Conservation (phyloP, 1,139 yeast genomes). For the Blastobotrys elegans region DNA sequence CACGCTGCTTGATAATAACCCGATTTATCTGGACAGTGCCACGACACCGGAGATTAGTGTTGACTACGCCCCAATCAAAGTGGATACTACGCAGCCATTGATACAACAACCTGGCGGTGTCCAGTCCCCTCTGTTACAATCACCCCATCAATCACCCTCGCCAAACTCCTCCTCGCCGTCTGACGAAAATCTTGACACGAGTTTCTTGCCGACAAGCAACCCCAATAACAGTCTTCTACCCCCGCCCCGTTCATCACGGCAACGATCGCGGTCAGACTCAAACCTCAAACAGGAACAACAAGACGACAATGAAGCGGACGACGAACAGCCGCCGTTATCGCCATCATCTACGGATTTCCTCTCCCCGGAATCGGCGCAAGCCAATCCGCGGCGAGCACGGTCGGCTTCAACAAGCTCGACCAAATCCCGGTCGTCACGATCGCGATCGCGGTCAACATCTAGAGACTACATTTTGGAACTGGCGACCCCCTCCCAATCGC, state of each 20-base stretch:
- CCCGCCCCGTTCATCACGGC: slow-evolving; percentile 18
- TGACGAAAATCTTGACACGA: not conserved
- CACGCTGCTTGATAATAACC: slow-evolving; percentile 17
- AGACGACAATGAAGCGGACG: slow-evolving; percentile 6
- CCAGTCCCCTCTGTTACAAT: not conserved
- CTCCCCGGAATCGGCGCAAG: slow-evolving; percentile 14
- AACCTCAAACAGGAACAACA: slow-evolving; percentile 13
- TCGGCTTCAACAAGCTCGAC: slow-evolving; percentile 16
- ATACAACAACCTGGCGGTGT: not conserved
- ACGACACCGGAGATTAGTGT: slow-evolving; percentile 15
- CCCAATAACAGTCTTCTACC: slow-evolving; percentile 12
- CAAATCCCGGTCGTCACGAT: slow-evolving; percentile 18
- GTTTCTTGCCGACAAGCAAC: slow-evolving; percentile 5
- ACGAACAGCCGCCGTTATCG: slow-evolving; percentile 7
- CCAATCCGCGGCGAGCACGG: slow-evolving; percentile 16
- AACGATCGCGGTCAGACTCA: slow-evolving; percentile 26
- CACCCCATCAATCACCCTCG: slow-evolving; percentile 1
- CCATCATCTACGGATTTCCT: slow-evolving; percentile 11
- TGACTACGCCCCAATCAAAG: slow-evolving; percentile 11
- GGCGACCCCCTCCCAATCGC: slow-evolving; percentile 32
- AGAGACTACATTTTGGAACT: slow-evolving; percentile 36
- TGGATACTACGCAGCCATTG: not conserved
- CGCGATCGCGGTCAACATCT: slow-evolving; percentile 25
- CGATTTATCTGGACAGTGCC: slow-evolving; percentile 9
- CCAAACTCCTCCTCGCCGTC: slow-evolving; percentile 4